Base-by-base conservation (phyloP, 352 stramenopile genomes). In the Phytophthora boehmeriae region DNA sequence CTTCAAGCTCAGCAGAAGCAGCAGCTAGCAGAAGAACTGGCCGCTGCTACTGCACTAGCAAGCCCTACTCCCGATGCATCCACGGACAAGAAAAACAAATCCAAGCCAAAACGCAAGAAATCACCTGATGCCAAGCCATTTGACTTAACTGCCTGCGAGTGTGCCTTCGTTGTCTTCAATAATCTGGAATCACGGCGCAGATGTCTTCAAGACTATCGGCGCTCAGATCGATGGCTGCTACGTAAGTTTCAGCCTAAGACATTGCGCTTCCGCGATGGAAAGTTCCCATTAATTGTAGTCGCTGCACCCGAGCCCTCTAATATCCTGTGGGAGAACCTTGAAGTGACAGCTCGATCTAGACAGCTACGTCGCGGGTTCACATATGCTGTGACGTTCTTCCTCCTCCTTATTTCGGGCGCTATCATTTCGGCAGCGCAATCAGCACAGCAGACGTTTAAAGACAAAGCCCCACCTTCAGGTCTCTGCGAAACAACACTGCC, bases 111-210 rank as follows among this genome's bases (percentile, higher is more conserved):
- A 27, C 39, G 52, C 1, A 70, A 69, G 39, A 67, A 56, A 19
- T 46, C 58, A 8, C 57, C 42, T 3, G 73, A 70, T 0, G 54
- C 67, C 1, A 67, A 72, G 11, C 75, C 68, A 0, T 90, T 92
- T 34, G 68, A 91, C 44, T 73, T 76, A 45, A 73, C 83, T 2
- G 79, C 78, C 4, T 92, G 82, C 27, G 73, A 90, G 32, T 93
- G 84, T 47, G 89, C 89, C 0, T 96, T 95, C 48, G 80, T 97
- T 0, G 84, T 96, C 6, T 97, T 97, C 56, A 90, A 96, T 60
- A 89, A 95, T 49, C 44, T 94, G 36, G 88, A 95, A 54, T 95
- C 84, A 9, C 73, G 69, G 6, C 77, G 80, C 1, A 73, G 87
- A 0, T 96, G 88, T 38, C 36, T 96, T 10, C 61, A 77, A 13